Percentiles rank a stretch among this genome's conserved stretches.
phyloP scores from a whole-genome alignment of 2,329 filamentous ascomycete species.

The Verruconis gallopava region DNA sequence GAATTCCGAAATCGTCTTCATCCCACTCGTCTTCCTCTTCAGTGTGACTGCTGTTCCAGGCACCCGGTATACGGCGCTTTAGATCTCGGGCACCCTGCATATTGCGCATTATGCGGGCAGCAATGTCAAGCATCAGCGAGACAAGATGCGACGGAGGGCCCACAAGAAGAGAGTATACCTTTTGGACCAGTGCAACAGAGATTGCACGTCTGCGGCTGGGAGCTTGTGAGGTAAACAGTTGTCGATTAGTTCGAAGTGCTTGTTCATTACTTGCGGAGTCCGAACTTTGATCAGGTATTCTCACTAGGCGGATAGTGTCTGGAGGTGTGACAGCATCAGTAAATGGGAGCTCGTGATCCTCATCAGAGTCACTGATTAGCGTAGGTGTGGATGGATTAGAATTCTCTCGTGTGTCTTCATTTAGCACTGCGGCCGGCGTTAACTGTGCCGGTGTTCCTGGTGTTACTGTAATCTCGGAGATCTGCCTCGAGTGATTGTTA shows the following conservation, averaged over 20 bases:
- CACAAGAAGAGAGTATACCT: constrained; percentile 63
- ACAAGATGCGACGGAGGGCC: constrained; percentile 71
- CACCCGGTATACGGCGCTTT: constrained; percentile 27
- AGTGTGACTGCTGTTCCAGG: constrained; percentile 40
- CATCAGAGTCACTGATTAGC: constrained; percentile 27
- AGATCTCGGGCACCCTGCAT: constrained; percentile 31
- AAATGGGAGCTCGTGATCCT: neutral
- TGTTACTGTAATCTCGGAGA: constrained; percentile 24
- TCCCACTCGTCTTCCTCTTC: constrained; percentile 37
- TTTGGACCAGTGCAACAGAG: constrained; percentile 53
- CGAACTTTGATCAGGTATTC: constrained; percentile 13
- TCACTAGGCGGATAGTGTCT: constrained; percentile 23
- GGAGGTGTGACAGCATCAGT: constrained; percentile 30
- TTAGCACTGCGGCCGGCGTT: neutral
- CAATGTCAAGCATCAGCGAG: constrained; percentile 67
- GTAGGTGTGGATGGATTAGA: constrained; percentile 29
- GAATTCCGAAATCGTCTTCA: constrained; percentile 46
- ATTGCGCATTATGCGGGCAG: constrained; percentile 54
- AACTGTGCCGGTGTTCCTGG: constrained; percentile 5
- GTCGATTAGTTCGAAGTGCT: constrained; percentile 27
- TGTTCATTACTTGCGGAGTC: neutral
- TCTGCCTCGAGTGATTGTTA: constrained; percentile 15
- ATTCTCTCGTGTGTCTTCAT: constrained; percentile 1
- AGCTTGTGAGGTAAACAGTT: constrained; percentile 37
- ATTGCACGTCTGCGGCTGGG: constrained; percentile 11